Evolutionary conservation across 2,329 filamentous ascomycete species (phyloP), one percentile per base, ranked within the genome.

Genomic region (Piedraia hortae): DNA sequence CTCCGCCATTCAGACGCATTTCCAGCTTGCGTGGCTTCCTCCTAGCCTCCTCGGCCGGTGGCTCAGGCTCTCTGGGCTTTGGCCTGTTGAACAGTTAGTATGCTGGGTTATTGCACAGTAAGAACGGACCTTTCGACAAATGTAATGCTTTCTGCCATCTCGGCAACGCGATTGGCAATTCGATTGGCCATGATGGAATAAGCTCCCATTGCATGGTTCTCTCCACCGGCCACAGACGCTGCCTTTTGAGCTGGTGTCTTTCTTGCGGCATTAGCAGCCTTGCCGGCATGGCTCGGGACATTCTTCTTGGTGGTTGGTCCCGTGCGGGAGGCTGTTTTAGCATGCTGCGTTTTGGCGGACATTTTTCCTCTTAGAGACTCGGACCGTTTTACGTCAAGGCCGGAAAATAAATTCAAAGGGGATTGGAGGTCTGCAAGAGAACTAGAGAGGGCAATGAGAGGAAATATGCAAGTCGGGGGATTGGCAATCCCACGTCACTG

Each of bases 111-210:
- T 23, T 12, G 12, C 4, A 6, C 12, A 12, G 12, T 2, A 21
- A 16, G 3, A 6, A 24, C 34, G 23, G 31, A 42, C 42, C 48
- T 46, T 36, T 54, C 51, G 19, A 53, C 47, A 28, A 56, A 53
- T 9, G 51, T 54, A 31, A 53, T 51, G 38, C 51, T 54, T 39
- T 56, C 52, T 5, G 52, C 52, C 50, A 56, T 53, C 32, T 56
- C 52, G 4, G 50, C 52, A 7, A 56, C 50, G 20, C 52, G 43
- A 35, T 55, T 56, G 19, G 50, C 50, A 28, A 56, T 53, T 18
- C 52, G 33, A 19, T 43, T 46, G 5, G 50, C 51, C 51, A 56
- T 55, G 36, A 55, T 54, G 20, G 47, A 47, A 38, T 54, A 55
- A 16, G 52, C 48, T 10, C 36, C 39, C 18, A 32, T 30, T 16